These are phyloP conservation scores for Flammula alnicola DNA, from an alignment of 1,284 basidiomycete genomes.

Conservation along the genomic window DNA sequence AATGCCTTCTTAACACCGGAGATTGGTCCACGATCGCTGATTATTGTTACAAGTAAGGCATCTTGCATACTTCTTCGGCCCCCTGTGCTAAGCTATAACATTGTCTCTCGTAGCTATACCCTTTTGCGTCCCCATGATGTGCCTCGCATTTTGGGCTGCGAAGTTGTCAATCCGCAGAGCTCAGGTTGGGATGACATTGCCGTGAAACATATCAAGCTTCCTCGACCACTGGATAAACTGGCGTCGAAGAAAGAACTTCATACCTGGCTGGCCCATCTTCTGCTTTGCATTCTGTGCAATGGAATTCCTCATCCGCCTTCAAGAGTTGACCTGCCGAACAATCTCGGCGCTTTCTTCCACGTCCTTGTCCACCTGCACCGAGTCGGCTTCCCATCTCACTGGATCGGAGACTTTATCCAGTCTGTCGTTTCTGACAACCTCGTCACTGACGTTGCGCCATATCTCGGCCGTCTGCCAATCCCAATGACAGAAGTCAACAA, in stretches of 20 bases:
- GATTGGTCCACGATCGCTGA: constrained; percentile 30
- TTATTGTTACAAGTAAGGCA: constrained; percentile 33
- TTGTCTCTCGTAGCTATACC: constrained; percentile 32
- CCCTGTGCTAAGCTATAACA: background rate
- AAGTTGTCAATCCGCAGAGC: constrained; percentile 22
- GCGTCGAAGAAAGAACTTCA: constrained; percentile 34
- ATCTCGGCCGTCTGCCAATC: constrained; percentile 32
- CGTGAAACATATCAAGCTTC: constrained; percentile 23
- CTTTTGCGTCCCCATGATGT: constrained; percentile 31
- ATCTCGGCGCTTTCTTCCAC: constrained; percentile 35
- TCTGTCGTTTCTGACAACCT: constrained; percentile 33
- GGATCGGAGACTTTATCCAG: constrained; percentile 40
- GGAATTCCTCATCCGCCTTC: constrained; percentile 19
- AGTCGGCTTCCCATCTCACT: constrained; percentile 40
- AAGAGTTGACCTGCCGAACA: constrained; percentile 35
- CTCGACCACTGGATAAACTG: constrained; percentile 30
- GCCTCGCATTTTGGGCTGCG: constrained; percentile 33
- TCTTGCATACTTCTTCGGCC: background rate
- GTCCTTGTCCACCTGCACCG: constrained; percentile 36
- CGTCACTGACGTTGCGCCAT: constrained; percentile 34
- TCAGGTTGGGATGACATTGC: constrained; percentile 26
- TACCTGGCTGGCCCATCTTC: constrained; percentile 36
- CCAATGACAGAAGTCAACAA: constrained; percentile 21
- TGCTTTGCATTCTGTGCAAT: constrained; percentile 35
- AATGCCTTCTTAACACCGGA: constrained; percentile 35